phyloP scores from a whole-genome alignment of 2,329 filamentous ascomycete species.

The Botrytis tulipae region DNA sequence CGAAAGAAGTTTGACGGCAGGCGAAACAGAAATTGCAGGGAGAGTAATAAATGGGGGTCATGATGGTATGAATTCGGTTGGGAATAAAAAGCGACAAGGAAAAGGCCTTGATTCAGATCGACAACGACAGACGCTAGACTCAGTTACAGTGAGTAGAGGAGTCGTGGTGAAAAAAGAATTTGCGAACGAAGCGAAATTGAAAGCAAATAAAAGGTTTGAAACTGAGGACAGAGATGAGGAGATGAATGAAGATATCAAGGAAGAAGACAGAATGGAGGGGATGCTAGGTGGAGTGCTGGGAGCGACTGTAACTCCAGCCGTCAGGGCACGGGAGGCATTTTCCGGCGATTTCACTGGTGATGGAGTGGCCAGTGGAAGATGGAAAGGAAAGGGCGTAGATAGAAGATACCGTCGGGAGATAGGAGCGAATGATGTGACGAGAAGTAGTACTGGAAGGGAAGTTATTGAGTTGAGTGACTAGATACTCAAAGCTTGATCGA shows the following conservation, averaged over 20 bases:
- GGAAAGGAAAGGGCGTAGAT: conserved; percentile 11
- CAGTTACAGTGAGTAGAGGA: not conserved
- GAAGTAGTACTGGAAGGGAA: not conserved
- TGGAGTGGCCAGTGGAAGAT: not conserved
- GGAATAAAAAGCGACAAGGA: not conserved
- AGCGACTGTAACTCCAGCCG: not conserved
- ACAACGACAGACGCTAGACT: not conserved
- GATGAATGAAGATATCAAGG: not conserved
- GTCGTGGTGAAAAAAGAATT: not conserved
- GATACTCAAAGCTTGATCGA: not conserved
- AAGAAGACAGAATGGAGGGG: not conserved
- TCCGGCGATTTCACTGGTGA: not conserved
- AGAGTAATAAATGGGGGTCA: not conserved
- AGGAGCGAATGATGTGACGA: not conserved
- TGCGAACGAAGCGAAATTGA: not conserved
- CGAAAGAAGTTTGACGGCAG: not conserved
- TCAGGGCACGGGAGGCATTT: not conserved
- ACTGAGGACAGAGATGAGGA: not conserved
- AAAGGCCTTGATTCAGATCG: not conserved
- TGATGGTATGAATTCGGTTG: not conserved
- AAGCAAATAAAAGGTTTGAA: not conserved
- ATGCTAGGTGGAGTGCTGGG: too few species aligned
- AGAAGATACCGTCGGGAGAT: not conserved
- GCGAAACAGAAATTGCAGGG: not conserved
- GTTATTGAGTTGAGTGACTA: conserved; percentile 5